A percentile compares a stretch with the other conserved stretches of the same genome.
Conservation (phyloP, 2,329 filamentous ascomycete species). For the Teratosphaeria epicoccoides region DNA sequence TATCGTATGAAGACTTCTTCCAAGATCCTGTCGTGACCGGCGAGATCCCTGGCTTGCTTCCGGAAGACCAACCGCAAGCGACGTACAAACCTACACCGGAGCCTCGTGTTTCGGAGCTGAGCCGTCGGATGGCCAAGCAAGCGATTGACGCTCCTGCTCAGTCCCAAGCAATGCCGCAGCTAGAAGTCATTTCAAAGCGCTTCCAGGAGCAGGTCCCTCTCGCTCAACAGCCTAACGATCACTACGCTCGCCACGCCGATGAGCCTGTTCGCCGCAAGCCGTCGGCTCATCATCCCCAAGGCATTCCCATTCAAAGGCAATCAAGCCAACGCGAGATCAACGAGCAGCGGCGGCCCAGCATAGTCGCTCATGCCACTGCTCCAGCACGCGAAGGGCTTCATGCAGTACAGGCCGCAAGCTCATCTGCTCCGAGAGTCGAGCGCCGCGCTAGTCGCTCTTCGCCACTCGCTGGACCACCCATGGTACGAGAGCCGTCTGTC, state of each 20-base stretch:
- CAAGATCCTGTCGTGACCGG: conserved; percentile 38
- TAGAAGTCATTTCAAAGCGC: conserved; percentile 8
- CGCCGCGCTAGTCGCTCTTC: conserved; percentile 48
- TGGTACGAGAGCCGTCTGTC: conserved; percentile 35
- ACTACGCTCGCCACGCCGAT: conserved; percentile 7
- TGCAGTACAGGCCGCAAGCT: conserved; percentile 20
- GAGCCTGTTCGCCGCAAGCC: conserved; percentile 18
- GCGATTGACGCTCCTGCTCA: conserved; percentile 17
- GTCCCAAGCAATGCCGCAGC: conserved; percentile 1
- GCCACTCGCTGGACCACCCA: conserved; percentile 31
- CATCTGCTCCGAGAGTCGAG: conserved; percentile 35
- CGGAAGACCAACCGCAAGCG: conserved; percentile 22
- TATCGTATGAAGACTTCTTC: conserved; percentile 83
- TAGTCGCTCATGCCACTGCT: conserved; percentile 36
- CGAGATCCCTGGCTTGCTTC: conserved; percentile 23
- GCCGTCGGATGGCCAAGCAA: conserved; percentile 22
- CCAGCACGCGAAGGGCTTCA: conserved; percentile 31
- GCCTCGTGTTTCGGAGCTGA: conserved; percentile 22
- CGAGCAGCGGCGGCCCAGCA: conserved; percentile 33
- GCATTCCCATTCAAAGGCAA: conserved; percentile 21
- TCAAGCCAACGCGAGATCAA: conserved; percentile 18
- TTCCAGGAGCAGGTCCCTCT: conserved; percentile 12
- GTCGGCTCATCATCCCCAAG: conserved; percentile 9
- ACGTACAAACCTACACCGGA: conserved; percentile 10
- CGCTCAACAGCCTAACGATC: neutral